A percentile compares a stretch with the other conserved stretches of the same genome.
phyloP scores from a whole-genome alignment of 164 flowering plant species.

The Nelumbo lutea region DNA sequence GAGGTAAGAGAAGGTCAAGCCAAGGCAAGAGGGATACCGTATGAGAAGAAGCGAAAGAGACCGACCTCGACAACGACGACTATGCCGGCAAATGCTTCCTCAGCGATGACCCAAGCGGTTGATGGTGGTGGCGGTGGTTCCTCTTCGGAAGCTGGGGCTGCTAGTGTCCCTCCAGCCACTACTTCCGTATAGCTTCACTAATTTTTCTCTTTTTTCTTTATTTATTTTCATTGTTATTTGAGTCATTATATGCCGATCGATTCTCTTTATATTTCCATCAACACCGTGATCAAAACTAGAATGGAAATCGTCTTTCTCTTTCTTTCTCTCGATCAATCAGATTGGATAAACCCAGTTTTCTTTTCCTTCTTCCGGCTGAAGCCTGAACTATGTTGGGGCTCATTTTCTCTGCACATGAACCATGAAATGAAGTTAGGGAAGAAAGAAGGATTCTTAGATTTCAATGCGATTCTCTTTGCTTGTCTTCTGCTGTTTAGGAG shows the following conservation, averaged over 20 bases:
- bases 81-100: neutral
- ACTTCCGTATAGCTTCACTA: constrained; percentile 1
- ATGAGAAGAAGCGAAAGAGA: constrained; percentile 35
- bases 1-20: constrained; percentile 35
- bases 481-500: no score
- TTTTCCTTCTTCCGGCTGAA: neutral
- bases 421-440: neutral
- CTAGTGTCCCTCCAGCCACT: constrained; percentile 5
- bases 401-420: neutral
- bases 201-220: constrained; percentile 1
- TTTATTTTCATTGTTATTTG: neutral
- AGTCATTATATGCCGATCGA: neutral
- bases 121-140: constrained; percentile 10
- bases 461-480: no score
- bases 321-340: neutral
- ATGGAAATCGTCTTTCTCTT: neutral
- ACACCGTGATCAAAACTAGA: neutral
- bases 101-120: neutral
- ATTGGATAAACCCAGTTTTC: neutral
- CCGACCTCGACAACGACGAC: constrained; percentile 1
- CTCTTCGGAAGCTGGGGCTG: constrained; percentile 5
- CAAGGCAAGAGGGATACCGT: constrained; percentile 37
- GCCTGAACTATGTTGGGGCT: no score
- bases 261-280: neutral
- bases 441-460: no score